Conservation (phyloP, 441 rosid species). For the Euphorbia schlechtendalii region DNA sequence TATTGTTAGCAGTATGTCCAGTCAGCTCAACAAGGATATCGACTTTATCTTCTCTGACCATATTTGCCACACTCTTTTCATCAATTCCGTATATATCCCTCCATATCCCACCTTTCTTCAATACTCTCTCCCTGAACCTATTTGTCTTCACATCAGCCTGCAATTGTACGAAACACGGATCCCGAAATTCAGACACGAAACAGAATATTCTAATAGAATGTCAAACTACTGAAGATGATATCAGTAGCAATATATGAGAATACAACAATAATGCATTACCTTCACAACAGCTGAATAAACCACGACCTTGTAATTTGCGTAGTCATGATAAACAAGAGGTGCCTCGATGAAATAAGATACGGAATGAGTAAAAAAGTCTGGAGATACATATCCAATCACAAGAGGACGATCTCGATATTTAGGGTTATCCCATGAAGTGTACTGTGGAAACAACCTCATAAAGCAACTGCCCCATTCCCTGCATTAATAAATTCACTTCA, state of each 20-base stretch:
- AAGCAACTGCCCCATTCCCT: slow-evolving; percentile 99
- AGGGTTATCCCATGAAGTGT: slow-evolving; percentile 79
- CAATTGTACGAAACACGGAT: slow-evolving; percentile 16
- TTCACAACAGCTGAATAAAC: slow-evolving; percentile 96
- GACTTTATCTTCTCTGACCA: slow-evolving; percentile 82
- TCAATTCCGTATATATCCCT: slow-evolving; percentile 87
- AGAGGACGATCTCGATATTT: slow-evolving; percentile 83
- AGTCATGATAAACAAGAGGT: slow-evolving; percentile 79
- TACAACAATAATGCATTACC: slow-evolving; percentile 32
- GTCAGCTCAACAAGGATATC: slow-evolving; percentile 99
- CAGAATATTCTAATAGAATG: too few species aligned
- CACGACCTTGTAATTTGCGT: slow-evolving; percentile 78
- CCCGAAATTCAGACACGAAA: background rate
- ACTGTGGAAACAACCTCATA: slow-evolving; percentile 69
- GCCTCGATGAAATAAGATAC: slow-evolving; percentile 98
- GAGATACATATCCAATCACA: slow-evolving; percentile 91
- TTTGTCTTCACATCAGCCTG: slow-evolving; percentile 99
- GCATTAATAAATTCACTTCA: slow-evolving; percentile 28
- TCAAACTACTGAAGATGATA: too few species aligned
- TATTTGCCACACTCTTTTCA: slow-evolving; percentile 90
- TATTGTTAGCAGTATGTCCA: slow-evolving; percentile 98
- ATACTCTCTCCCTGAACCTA: slow-evolving; percentile 81
- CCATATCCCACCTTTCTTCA: slow-evolving; percentile 91
- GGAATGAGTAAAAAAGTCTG: slow-evolving; percentile 96
- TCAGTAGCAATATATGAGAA: background rate